Evolutionary conservation across 257 asterid species (phyloP), one percentile per base, ranked within the genome.

Genomic region (Buddleja alternifolia): DNA sequence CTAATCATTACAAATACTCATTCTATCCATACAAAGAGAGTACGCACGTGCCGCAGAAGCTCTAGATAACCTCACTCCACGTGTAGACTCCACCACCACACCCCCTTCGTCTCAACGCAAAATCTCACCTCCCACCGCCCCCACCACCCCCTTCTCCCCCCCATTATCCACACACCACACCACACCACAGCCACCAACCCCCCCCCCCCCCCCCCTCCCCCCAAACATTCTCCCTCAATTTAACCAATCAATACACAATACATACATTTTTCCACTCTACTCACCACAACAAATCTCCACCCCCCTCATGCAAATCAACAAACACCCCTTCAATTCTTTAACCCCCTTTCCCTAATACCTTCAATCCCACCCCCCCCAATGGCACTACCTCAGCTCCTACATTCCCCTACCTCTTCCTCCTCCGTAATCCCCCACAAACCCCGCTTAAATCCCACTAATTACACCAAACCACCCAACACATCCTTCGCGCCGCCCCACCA

Each of bases 361-460:
- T 14, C 41, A n/a, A 25, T 57, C 10, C 60, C 16, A 52, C 23
- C 5, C 19, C 15, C 61, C 55, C 53, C 16, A 63, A 90, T 93
- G 98, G 98, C 96, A 23, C 45, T 93, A 48, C 93, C 95, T 59
- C 96, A 88, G 73, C 74, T 90, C 77, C 70, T 90, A 55, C 98
- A 84, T 48, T 75, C 95, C 7, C 76, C 89, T 7, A 75, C 86
- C 8, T 82, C 96, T 21, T 69, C 92, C 29, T 81, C 81, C 14
- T 55, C 78, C 10, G 29, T 66, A 63, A 75, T 83, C 34, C 58
- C 91, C 8, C 81, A 63, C 77, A 85, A 79, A 64, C 67, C 93
- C 77, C 69, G 55, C 75, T 70, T 83, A 76, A 87, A 77, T 50
- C 82, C 82, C 56, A 2, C 53, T 37, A 58, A 42, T 66, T 20